Conservation (phyloP, 2,329 filamentous ascomycete species). For the Hymenoscyphus linearis region DNA sequence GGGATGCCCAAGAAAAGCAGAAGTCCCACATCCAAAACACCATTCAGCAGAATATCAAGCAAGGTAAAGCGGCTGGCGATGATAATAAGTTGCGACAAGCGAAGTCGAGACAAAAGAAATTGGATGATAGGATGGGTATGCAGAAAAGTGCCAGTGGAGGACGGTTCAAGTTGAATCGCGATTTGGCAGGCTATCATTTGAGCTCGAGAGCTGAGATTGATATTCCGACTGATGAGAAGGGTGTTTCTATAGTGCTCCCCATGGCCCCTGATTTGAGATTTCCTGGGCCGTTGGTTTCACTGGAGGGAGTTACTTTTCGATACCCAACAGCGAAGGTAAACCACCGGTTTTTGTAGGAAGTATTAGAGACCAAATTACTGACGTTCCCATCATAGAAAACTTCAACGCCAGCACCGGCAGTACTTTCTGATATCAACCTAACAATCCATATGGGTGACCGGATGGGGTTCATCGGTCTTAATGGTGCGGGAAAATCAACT, state of each 20-base stretch:
- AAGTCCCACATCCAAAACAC: conserved; percentile 75
- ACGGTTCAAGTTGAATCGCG: conserved; percentile 76
- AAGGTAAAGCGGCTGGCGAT: conserved; percentile 72
- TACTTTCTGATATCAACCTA: conserved; percentile 60
- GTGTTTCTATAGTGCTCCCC: conserved; percentile 53
- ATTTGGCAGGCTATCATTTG: conserved; percentile 58
- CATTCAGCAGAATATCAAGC: conserved; percentile 67
- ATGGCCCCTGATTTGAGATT: conserved; percentile 66
- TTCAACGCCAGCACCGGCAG: conserved; percentile 31
- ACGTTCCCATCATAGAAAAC: conserved; percentile 2
- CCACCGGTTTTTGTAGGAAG: not conserved
- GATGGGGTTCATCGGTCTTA: conserved; percentile 71
- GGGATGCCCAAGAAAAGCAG: conserved; percentile 76
- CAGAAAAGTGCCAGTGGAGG: conserved; percentile 66
- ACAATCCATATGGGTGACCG: conserved; percentile 69
- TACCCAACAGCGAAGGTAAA: conserved; percentile 43
- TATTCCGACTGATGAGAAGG: conserved; percentile 57
- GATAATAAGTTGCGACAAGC: conserved; percentile 84
- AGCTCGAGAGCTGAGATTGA: conserved; percentile 63
- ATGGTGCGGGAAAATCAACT: conserved; percentile 78
- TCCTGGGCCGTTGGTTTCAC: conserved; percentile 64
- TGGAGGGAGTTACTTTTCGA: conserved; percentile 63
- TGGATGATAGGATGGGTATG: conserved; percentile 75
- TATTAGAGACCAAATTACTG: not conserved
- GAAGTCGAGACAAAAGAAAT: conserved; percentile 76